Evolutionary conservation across 257 asterid species (phyloP), one percentile per base, ranked within the genome.

Genomic region (Dorcoceras hygrometricum): DNA sequence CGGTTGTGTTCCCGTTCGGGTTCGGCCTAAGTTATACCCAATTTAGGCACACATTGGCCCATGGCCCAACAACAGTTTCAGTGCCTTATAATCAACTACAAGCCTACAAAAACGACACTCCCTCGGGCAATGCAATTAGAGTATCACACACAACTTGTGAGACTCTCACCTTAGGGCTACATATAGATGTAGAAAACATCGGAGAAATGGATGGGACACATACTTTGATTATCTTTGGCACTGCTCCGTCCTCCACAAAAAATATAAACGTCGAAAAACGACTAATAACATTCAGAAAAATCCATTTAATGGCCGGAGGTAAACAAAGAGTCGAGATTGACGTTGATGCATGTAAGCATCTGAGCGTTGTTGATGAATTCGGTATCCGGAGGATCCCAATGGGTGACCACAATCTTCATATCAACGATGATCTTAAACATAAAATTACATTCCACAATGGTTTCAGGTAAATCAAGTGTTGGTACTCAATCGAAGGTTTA

Each of bases 151-250:
- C 90, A 6, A 72, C 77, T 53, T 92, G 98, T 63, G 87, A 78
- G 4, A 51, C 85, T 18, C 81, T 86, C 69, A 78, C 53, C 62
- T 14, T 85, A 26, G 77, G 73, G 5, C 9, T 92, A n/a, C 96
- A 87, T n/a, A 26, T 87, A 24, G 87, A 86, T 24, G 96, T 89
- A 18, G 89, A 84, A 43, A 92, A 92, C 27, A 59, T 8, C 0
- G 98, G 98, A 25, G 85, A 68, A 3, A 66, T 70, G 84, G 98
- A 92, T 12, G 98, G 98, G 8, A 68, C 91, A 18, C 96, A 92
- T 66, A 82, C 96, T 0, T 27, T 92, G 57, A 71, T 89, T 79
- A 75, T 89, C 5, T 92, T 78, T 36, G 76, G 89, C 19, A 66
- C 81, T 0, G 61, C 85, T 0, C 82, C 90, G 0, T 9, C 31